Evolutionary conservation across 2,329 filamentous ascomycete genomes (phyloP).

Genomic region (Sclerotinia spermophila): DNA sequence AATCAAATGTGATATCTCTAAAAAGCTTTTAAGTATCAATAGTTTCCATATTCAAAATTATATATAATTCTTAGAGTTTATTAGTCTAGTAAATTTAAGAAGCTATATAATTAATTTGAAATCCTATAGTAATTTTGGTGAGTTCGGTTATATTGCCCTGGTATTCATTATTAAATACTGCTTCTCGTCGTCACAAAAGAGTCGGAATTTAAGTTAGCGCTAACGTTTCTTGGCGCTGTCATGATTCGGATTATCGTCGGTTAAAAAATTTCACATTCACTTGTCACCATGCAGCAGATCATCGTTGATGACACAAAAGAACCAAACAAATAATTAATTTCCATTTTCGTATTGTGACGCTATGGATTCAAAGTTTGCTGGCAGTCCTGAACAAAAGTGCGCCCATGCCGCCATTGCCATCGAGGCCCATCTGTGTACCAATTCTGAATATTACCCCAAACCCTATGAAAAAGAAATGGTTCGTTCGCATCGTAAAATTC

Average conservation of each 20-base stretch:
- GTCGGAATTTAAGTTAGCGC: not conserved
- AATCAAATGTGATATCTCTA: no score
- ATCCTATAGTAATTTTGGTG: no score
- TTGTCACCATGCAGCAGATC: not conserved
- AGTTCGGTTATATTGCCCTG: no score
- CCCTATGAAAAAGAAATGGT: not conserved
- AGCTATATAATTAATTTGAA: no score
- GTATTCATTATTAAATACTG: no score
- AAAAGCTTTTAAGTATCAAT: no score
- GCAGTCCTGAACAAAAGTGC: not conserved
- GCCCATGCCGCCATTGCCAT: conserved; percentile 10
- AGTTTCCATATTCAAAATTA: no score
- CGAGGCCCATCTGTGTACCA: conserved; percentile 14
- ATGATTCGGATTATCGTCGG: not conserved
- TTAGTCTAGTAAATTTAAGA: no score
- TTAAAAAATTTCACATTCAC: not conserved
- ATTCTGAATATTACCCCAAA: not conserved
- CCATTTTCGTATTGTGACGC: not conserved
- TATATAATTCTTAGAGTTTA: no score
- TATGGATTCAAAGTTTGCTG: not conserved
- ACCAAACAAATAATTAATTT: not conserved
- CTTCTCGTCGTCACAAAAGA: no score
- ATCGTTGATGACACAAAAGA: not conserved
- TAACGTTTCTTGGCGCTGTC: not conserved
- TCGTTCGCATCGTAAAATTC: conserved; percentile 4